Base-by-base conservation (phyloP, 176 grass and related monocot species). In the Aegilops bicornis region DNA sequence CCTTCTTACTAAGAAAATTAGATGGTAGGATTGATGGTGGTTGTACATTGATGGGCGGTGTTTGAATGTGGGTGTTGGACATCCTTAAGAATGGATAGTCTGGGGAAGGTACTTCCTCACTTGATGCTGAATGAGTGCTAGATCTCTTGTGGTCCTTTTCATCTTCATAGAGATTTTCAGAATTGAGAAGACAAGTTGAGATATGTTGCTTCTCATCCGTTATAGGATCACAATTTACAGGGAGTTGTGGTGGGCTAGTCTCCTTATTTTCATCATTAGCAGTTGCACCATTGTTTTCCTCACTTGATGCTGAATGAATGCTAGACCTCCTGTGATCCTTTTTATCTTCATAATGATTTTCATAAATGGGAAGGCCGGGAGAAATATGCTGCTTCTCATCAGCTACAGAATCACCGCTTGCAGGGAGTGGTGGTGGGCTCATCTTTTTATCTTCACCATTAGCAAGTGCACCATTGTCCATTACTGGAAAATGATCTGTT, bases 121-220 rank as follows among this genome's bases (percentile, higher is more conserved):
- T 94, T 77, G 92, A 94, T 79, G 77, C 43, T 84, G 92, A 96
- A 82, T 92, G 86, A 82, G 52, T 86, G 37, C 87, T 93, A 71
- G 86, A 87, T n/a, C 71, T 72, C 59, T 54, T 87, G 14, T 83
- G 29, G 32, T 58, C 40, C 11, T 56, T 89, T 60, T 78, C 81
- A 71, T 91, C 85, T 84, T 90, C 88, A 84, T 59, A 64, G 29
- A 86, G 52, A 79, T 79, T 89, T 88, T 83, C 79, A 77, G 83
- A 86, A 62, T 80, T 35, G 48, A 52, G 48, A 52, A 52, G 54
- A 58, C 54, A 58, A 2, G 54, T 58, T 58, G 54, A 58, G 19
- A 58, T 58, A 20, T 58, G 54, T 58, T 58, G 54, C 54, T 58
- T 58, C 54, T 58, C 54, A 58, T 58, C 54, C 7, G 54, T 58